Evolutionary conservation across 2,329 filamentous ascomycete species (phyloP).

Genomic region (Lachnellula subtilissima): DNA sequence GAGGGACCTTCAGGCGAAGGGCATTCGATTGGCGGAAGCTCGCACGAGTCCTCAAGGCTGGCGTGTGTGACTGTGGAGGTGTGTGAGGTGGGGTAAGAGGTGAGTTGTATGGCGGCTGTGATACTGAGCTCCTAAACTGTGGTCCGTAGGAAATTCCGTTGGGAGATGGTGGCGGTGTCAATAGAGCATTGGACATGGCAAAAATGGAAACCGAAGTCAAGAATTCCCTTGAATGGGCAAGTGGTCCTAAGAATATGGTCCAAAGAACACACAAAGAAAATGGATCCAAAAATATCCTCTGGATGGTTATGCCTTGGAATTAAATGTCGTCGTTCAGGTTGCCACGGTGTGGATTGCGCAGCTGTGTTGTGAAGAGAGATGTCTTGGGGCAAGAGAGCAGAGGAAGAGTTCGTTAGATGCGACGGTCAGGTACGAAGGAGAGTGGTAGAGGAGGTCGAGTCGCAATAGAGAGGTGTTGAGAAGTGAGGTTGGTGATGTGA

Average conservation of each 20-base stretch:
- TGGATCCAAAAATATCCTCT: conserved; percentile 1
- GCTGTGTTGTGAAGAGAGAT: conserved; percentile 7
- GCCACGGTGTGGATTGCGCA: conserved; percentile 2
- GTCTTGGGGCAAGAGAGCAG: conserved; percentile 10
- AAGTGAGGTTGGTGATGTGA: conserved; percentile 9
- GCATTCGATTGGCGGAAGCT: neutral
- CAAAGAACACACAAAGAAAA: conserved; percentile 25
- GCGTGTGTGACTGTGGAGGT: conserved; percentile 4
- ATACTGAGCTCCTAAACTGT: neutral
- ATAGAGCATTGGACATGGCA: conserved; percentile 27
- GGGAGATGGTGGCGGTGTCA: conserved; percentile 25
- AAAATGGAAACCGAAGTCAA: conserved; percentile 20
- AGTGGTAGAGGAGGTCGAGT: conserved; percentile 11
- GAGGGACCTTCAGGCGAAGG: conserved; percentile 6
- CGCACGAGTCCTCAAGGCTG: conserved; percentile 1
- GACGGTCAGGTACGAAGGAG: conserved; percentile 16
- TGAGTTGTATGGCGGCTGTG: neutral
- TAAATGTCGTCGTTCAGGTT: neutral
- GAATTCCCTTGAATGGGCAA: conserved; percentile 8
- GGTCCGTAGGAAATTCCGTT: conserved; percentile 4
- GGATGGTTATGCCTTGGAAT: conserved; percentile 5
- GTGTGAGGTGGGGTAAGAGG: conserved; percentile 6
- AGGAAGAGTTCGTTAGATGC: conserved; percentile 7
- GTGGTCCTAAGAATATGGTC: conserved; percentile 3
- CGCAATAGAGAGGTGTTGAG: conserved; percentile 2